Evolutionary conservation across 1,284 basidiomycete species (phyloP), one percentile per base, ranked within the genome.

Genomic region (Cutaneotrichosporon cavernicola): DNA sequence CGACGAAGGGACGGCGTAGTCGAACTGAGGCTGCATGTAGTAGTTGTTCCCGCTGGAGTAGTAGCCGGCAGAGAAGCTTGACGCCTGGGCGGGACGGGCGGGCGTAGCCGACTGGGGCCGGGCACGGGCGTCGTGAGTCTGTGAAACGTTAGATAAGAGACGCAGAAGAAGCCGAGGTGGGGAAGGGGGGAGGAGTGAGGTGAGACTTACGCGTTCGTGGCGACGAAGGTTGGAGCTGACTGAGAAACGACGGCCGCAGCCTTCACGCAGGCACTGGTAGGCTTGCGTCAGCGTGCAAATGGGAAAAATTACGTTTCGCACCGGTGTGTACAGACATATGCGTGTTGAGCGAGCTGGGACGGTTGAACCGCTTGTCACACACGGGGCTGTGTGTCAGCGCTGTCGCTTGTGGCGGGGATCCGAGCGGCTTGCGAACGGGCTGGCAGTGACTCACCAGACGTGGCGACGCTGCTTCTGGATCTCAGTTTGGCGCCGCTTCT

Each of bases 291-390:
- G 62, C 22, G 8, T 18, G 13, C n/a, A 18, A 4, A 68, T 46
- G 26, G 18, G n/a, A 38, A 13, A 50, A 61, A 82, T 67, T 76
- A 88, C 88, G 87, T 73, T 84, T 86, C 7, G 82, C 83, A 18
- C 88, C 87, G 5, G 84, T 86, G 70, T 89, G 88, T 5, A 84
- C 85, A 58, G 87, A 85, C 86, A 87, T 87, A 70, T 89, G 88
- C 2, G 87, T 88, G 43, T 80, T 80, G 52, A 89, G 80, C 14
- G 86, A 86, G 60, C 86, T 87, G 4, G 87, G 88, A 64, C 87
- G 81, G 34, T 86, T 86, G 71, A 88, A 88, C 60, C 79, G 69
- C 75, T 88, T 88, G 4, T 81, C 74, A 74, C 87, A 88, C 1
- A 85, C 77, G 32, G 75, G 72, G 68, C 87, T 79, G 62, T 18